Base-by-base conservation (phyloP, 139 green algal genomes). In the Limnomonas spitsbergensis region DNA sequence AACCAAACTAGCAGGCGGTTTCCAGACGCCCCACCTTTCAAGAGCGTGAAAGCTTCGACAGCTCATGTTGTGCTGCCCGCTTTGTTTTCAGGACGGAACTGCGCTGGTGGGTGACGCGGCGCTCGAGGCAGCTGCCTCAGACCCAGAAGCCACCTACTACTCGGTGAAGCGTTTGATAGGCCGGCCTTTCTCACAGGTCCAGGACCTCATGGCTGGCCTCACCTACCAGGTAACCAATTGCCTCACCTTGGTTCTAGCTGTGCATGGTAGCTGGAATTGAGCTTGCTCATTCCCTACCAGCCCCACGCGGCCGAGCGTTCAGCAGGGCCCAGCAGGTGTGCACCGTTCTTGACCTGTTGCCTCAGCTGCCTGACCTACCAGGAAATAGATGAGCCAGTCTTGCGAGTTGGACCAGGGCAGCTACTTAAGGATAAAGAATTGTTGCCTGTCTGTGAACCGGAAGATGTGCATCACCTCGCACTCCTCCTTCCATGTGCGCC, bases 91-190 rank as follows among this genome's bases (percentile, higher is more conserved):
- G 37, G 69, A 53, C 9, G 69, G 37, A 6, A 9, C 9, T 34
- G 35, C 42, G 37, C 69, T 75, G 34, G 69, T 75, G 35, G 69
- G 69, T 6, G 32, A 75, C 24, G 69, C 34, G 42, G 69, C 69
- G 26, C 24, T 47, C 4, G 69, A 9, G 7, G 69, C 69, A 75
- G 7, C 69, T 53, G 29, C 34, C 9, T 4, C 7, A 20, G 42
- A 53, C 69, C 32, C 69, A 29, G 35, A 29, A 7, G 29, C 40
- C 69, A 75, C 69, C 24, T 75, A 52, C 69, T 75, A 75, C 36
- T 75, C 69, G 31, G 35, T 75, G 4, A 75, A 75, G 69, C 69
- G 69, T 7, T 24, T 75, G 9, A 42, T 75, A 20, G 69, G 69
- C 7, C 69, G 69, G 27, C 26, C 61, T 7, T 72, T 72, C 61